Conservation (phyloP, 371 early-diverging fungal genomes). For the Actinomortierella wolfii region DNA sequence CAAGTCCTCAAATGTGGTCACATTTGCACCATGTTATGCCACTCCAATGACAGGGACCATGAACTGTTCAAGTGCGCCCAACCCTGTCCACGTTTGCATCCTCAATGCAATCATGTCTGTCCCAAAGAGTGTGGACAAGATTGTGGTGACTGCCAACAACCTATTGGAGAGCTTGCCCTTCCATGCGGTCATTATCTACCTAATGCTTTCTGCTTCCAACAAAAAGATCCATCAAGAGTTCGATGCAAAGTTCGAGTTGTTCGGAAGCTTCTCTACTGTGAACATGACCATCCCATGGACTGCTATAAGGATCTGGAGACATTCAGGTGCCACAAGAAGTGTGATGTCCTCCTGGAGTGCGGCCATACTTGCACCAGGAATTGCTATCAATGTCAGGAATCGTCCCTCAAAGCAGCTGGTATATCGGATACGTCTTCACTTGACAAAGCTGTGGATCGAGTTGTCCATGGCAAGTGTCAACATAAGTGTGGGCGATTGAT, state of each 20-base stretch:
- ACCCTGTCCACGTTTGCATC: conserved; percentile 47
- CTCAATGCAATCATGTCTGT: conserved; percentile 41
- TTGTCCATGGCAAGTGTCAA: conserved; percentile 14
- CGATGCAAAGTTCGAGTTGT: conserved; percentile 23
- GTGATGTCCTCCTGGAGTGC: conserved; percentile 28
- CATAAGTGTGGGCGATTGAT: conserved; percentile 6
- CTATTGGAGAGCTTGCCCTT: conserved; percentile 21
- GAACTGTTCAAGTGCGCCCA: conserved; percentile 41
- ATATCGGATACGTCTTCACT: too few relatives aligned
- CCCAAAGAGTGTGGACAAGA: conserved; percentile 48
- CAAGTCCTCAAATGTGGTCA: conserved; percentile 42
- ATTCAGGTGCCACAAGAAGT: conserved; percentile 7
- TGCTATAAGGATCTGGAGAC: conserved; percentile 12
- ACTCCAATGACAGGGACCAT: conserved; percentile 27
- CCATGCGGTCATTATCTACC: conserved; percentile 36
- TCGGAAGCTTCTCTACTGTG: conserved; percentile 39
- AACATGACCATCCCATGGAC: conserved; percentile 32
- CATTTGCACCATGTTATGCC: conserved; percentile 39
- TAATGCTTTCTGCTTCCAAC: conserved; percentile 30
- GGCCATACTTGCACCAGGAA: conserved; percentile 35
- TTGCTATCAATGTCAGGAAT: conserved; percentile 17
- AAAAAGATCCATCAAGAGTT: conserved; percentile 16
- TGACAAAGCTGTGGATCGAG: conserved; percentile 1
- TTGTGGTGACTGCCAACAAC: conserved; percentile 47
- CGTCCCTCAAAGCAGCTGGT: neutral